A percentile compares a stretch with the other conserved stretches of the same genome.
Conservation (phyloP, 2,329 filamentous ascomycete genomes). For the Clarireedia paspali region DNA sequence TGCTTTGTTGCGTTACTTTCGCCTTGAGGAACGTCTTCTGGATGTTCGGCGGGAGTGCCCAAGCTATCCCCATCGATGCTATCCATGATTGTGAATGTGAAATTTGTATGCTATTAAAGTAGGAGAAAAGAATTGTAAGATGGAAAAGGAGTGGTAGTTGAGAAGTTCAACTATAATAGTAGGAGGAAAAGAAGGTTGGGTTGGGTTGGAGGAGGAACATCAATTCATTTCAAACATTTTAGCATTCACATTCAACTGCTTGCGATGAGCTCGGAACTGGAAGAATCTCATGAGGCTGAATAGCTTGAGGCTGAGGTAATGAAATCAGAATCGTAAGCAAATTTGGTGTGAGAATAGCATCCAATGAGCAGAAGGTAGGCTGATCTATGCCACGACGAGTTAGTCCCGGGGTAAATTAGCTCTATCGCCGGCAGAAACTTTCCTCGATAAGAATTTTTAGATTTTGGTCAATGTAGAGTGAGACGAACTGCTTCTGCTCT, state of each 20-base stretch:
- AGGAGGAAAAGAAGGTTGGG: too few species aligned
- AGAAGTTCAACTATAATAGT: too few species aligned
- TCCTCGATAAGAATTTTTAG: constrained; percentile 11
- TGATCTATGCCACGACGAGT: background rate
- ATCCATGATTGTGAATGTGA: background rate
- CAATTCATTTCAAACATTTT: too few species aligned
- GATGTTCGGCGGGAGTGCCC: background rate
- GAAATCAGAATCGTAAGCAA: too few species aligned
- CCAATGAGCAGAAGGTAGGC: background rate
- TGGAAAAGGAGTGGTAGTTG: background rate
- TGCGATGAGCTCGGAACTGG: too few species aligned
- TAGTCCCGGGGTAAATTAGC: constrained; percentile 4
- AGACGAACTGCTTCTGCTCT: background rate
- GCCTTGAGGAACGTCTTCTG: constrained; percentile 9
- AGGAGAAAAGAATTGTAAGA: background rate
- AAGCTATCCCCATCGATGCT: background rate
- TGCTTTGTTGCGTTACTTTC: constrained; percentile 23
- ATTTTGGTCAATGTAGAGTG: background rate
- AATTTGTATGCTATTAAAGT: background rate
- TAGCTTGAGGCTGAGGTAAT: background rate
- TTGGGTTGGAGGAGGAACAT: too few species aligned
- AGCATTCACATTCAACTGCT: too few species aligned
- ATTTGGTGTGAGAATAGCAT: background rate
- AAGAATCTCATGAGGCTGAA: background rate
- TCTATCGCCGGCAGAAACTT: constrained; percentile 7